Evolutionary conservation across 805 yeast genomes (phyloP), one percentile per base, ranked within the genome.

Genomic region (Brettanomyces bruxellensis): DNA sequence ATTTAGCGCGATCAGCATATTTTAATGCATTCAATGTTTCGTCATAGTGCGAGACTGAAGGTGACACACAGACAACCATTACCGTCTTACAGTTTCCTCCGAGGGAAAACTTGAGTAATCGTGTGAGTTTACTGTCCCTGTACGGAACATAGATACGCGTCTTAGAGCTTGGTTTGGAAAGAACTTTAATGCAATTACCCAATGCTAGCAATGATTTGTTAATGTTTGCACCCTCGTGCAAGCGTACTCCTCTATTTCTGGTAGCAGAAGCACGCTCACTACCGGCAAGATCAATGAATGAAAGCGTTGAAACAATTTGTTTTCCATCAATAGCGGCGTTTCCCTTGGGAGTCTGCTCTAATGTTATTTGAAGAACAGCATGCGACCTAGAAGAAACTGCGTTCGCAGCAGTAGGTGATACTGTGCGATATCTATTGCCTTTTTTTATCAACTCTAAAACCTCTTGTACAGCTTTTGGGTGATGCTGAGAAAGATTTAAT

Each of bases 1-100:
- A 89, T 59, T 89, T 89, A 13, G 96, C 97, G 38, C 96, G 69
- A 59, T 88, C 81, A 0, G 97, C 97, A 62, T 90, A 91, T 60
- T 87, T 86, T 50, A 91, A 72, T 0, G 97, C 87, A 61, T 91
- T 91, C 45, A 86, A 69, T 1, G 98, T 90, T 59, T 91, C 98
- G 58, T 91, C 98, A 61, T 88, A 89, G 62, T 91, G 97, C 40
- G 71, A 73, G 30, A 86, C 77, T 49, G 89, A 84, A 0, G 97
- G 97, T 4, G 95, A 83, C 3, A 91, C 76, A 64, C 98, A 91
- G 2, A 89, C 97, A 53, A 91, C 86, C 98, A 91, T 91, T 4
- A 88, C 90, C 0, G 98, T 91, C 60, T 86, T 84, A 65, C 98
- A 91, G 59, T 88, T 87, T 0, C 97, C 97, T 3, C 96, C 96